phyloP scores from a whole-genome alignment of 2,329 filamentous ascomycete species.

The Sarocladium strictum region DNA sequence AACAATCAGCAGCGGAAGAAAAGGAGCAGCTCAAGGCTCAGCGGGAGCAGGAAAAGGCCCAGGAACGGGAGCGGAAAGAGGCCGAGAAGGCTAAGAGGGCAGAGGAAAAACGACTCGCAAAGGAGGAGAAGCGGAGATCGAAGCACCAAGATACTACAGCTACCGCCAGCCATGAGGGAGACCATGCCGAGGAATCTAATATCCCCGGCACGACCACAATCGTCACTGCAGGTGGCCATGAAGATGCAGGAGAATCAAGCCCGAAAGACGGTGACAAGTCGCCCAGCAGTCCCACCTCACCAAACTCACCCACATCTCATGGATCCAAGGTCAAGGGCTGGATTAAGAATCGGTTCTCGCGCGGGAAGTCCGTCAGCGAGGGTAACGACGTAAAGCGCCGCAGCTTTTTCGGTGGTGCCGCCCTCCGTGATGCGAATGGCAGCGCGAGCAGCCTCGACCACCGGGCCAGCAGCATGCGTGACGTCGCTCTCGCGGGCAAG shows the following conservation, averaged over 20 bases:
- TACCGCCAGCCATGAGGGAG: conserved; percentile 8
- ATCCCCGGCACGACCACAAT: conserved; percentile 15
- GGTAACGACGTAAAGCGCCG: conserved; percentile 25
- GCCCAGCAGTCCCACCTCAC: conserved; percentile 20
- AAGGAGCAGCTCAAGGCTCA: conserved; percentile 31
- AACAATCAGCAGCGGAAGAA: conserved; percentile 33
- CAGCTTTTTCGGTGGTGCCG: conserved; percentile 46
- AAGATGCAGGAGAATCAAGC: neutral
- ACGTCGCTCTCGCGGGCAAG: conserved; percentile 40
- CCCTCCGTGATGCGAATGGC: conserved; percentile 37
- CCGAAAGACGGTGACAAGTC: neutral
- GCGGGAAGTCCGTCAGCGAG: conserved; percentile 33
- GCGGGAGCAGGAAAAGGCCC: conserved; percentile 21
- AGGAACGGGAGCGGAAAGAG: conserved; percentile 37
- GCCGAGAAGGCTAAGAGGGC: conserved; percentile 46
- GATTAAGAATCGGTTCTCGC: conserved; percentile 49
- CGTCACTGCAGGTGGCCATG: neutral
- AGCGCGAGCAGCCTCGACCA: conserved; percentile 39
- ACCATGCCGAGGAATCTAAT: conserved; percentile 4
- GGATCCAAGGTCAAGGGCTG: conserved; percentile 44
- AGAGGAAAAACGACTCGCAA: conserved; percentile 44
- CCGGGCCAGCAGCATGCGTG: conserved; percentile 36
- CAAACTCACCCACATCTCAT: conserved; percentile 21
- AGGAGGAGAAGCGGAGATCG: conserved; percentile 47
- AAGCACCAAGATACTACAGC: conserved; percentile 16